A percentile compares a stretch with the other conserved stretches of the same genome.
Evolutionary conservation across 2,329 filamentous ascomycete species (phyloP).

Genomic region (Westerdykella ornata): DNA sequence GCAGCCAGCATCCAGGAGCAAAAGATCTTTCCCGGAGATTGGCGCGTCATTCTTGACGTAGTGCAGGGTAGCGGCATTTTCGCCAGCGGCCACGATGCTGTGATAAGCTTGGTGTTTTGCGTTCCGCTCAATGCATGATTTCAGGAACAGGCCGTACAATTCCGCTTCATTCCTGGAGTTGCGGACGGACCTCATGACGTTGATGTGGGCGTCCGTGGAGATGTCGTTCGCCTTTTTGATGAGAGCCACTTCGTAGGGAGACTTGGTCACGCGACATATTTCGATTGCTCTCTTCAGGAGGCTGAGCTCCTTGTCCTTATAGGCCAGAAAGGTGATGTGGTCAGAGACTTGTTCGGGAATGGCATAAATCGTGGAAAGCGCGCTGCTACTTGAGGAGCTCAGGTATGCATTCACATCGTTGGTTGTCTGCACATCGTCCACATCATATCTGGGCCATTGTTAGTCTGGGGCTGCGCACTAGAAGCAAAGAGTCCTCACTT

Average conservation of each 20-base stretch:
- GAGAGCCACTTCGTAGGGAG: slow-evolving; percentile 74
- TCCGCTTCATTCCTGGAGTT: slow-evolving; percentile 70
- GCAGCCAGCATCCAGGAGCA: slow-evolving; percentile 76
- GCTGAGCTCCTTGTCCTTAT: slow-evolving; percentile 56
- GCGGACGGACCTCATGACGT: slow-evolving; percentile 58
- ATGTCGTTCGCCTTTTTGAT: slow-evolving; percentile 76
- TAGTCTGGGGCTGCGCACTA: slow-evolving; percentile 2
- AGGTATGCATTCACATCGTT: slow-evolving; percentile 71
- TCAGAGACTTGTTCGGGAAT: slow-evolving; percentile 73
- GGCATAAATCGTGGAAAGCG: slow-evolving; percentile 57
- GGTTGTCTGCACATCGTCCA: slow-evolving; percentile 65
- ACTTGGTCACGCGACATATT: slow-evolving; percentile 72
- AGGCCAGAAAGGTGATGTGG: slow-evolving; percentile 63
- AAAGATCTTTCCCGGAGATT: slow-evolving; percentile 59
- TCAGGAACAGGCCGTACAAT: slow-evolving; percentile 73
- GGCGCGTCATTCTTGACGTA: slow-evolving; percentile 56
- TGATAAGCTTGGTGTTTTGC: slow-evolving; percentile 81
- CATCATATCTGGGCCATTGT: slow-evolving; percentile 31
- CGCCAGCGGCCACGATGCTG: slow-evolving; percentile 75
- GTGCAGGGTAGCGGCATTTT: slow-evolving; percentile 77
- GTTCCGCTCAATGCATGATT: slow-evolving; percentile 66
- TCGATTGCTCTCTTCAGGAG: slow-evolving; percentile 63
- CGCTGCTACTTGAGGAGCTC: slow-evolving; percentile 46
- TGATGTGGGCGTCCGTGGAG: slow-evolving; percentile 68
- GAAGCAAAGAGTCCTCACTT: slow-evolving; percentile 56